These are phyloP conservation scores for Pharus latifolius DNA, from an alignment of 176 grass and related monocot species.

Conservation along the genomic window DNA sequence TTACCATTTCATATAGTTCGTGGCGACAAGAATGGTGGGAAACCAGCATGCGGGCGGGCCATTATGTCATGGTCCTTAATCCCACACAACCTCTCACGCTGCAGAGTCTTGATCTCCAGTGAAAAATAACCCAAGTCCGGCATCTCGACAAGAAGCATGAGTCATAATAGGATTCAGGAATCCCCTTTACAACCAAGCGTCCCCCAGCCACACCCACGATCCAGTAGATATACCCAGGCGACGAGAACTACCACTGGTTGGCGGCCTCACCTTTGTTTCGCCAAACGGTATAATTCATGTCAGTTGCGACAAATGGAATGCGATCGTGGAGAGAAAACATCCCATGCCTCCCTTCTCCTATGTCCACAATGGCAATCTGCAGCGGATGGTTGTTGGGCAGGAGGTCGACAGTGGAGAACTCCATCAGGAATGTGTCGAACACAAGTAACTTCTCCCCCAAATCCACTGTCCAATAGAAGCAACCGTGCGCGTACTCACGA, in stretches of 20 bases:
- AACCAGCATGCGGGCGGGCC: neutral
- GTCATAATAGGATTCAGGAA: neutral
- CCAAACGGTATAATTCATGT: neutral
- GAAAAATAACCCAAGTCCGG: neutral
- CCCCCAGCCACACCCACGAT: slow-evolving; percentile 5
- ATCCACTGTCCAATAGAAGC: slow-evolving; percentile 8
- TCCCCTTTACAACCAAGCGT: slow-evolving; percentile 8
- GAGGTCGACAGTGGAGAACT: slow-evolving; percentile 5
- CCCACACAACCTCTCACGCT: neutral
- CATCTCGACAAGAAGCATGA: neutral
- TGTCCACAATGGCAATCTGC: slow-evolving; percentile 2
- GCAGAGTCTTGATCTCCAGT: neutral
- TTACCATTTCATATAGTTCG: neutral
- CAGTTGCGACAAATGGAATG: neutral
- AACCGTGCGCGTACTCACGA: neutral
- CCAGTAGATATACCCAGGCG: neutral
- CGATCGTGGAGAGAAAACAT: neutral
- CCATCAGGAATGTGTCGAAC: neutral
- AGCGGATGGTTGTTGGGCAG: neutral
- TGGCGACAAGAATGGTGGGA: neutral
- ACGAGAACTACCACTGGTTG: neutral
- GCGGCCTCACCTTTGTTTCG: neutral
- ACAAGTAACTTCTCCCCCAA: neutral
- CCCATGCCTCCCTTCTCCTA: neutral
- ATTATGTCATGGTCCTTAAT: neutral